Evolutionary conservation across 1,139 yeast genomes (phyloP), one percentile per base, ranked within the genome.

Genomic region (Eremothecium cymbalariae): DNA sequence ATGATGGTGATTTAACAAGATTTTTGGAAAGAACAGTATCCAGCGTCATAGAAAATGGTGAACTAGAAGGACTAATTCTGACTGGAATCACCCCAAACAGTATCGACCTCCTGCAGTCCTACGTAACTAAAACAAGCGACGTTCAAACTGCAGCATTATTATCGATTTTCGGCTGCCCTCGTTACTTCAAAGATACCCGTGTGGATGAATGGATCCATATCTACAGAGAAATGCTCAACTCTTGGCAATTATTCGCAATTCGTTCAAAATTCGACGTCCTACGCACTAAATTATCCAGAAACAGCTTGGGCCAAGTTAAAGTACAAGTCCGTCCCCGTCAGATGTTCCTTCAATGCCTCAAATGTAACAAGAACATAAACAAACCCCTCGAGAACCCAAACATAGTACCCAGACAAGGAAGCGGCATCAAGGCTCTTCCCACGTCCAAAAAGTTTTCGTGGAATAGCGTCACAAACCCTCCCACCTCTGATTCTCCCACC

Each of bases 41-140:
- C 16, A 67, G 76, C 2, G 95, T 83, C 2, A 77, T 83, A 9
- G 59, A 63, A 3, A 68, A 72, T 38, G 98, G 98, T 5, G 95
- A 88, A 46, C 63, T 90, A 18, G 98, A 90, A 59, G 97, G 97
- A 0, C 65, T 90, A 28, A 77, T 86, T 18, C 62, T 90, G 33
- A 88, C 97, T 0, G 98, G 98, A 18, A 70, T 90, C 15, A 86
- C 96, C 0, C 84, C 86, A 0, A 65, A 73, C 38, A 94, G 95
- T 0, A 73, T 85, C 18, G 84, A 84, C 52, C 65, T 90, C 32
- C 58, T 90, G 22, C 96, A 88, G 56, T 74, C 86, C 2, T 90
- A 82, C 57, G 94, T 88, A 27, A 93, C 86, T 53, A 68, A 90
- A 47, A 84, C 95, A 0, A 74, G 86, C 40, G 98, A 90, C 56